Conservation (phyloP, 345 rosid species). For the Alliaria petiolata region DNA sequence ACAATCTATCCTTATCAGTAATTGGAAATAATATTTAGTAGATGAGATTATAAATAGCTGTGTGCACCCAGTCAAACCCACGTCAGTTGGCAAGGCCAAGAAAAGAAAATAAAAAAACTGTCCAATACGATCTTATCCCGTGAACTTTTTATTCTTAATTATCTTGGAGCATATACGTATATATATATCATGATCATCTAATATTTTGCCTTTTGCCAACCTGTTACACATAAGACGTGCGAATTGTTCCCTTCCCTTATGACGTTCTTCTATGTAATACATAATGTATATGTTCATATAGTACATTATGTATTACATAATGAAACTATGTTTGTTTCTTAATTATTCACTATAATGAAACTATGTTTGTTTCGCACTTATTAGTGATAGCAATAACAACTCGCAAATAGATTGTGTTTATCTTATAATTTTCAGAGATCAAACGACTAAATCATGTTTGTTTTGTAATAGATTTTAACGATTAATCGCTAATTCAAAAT, state of each 20-base stretch:
- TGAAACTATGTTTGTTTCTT: neutral
- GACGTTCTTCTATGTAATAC: neutral
- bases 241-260: neutral
- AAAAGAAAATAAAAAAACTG: neutral
- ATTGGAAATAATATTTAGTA: neutral
- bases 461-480: too few relatives aligned
- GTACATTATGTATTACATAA: neutral
- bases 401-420: neutral
- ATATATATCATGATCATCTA: neutral
- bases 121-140: constrained; percentile 2
- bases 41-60: neutral
- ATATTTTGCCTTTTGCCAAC: neutral
- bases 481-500: neutral
- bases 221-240: constrained; percentile 1
- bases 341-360: neutral
- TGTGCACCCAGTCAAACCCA: neutral
- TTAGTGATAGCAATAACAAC: too few relatives aligned
- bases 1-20: neutral
- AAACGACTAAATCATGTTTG: too few relatives aligned
- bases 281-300: neutral
- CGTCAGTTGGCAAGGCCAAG: neutral
- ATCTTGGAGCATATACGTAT: neutral
- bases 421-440: too few relatives aligned
- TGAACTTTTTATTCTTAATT: neutral
- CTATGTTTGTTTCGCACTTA: neutral